These are phyloP conservation scores for Xylaria flabelliformis DNA, from an alignment of 495 filamentous ascomycete genomes.

Conservation along the genomic window DNA sequence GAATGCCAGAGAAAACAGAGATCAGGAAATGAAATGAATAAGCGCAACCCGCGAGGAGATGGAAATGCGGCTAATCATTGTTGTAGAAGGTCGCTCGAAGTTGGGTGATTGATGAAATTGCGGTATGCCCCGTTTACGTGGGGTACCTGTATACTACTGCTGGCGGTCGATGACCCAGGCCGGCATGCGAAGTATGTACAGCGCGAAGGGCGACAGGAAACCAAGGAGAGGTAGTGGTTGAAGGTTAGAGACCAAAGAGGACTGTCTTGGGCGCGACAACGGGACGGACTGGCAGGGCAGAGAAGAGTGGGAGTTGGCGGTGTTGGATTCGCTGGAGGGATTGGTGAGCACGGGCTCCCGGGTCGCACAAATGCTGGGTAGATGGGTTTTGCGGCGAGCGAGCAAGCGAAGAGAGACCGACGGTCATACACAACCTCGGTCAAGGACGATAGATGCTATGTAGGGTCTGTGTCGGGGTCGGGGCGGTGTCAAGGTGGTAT, in stretches of 20 bases:
- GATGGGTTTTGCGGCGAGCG: slow-evolving; percentile 21
- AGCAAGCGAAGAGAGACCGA: slow-evolving; percentile 10
- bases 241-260: slow-evolving; percentile 35
- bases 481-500: slow-evolving; percentile 11
- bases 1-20: slow-evolving; percentile 38
- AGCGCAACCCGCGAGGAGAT: slow-evolving; percentile 54
- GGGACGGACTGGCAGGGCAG: slow-evolving; percentile 31
- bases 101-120: slow-evolving; percentile 25
- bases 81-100: slow-evolving; percentile 41
- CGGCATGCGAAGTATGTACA: slow-evolving; percentile 22
- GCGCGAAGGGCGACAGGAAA: slow-evolving; percentile 28
- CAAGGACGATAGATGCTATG: slow-evolving; percentile 12
- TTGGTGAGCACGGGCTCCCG: slow-evolving; percentile 27
- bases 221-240: slow-evolving; percentile 18
- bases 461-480: slow-evolving; percentile 9
- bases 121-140: slow-evolving; percentile 22
- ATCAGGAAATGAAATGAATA: slow-evolving; percentile 58
- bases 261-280: slow-evolving; percentile 36
- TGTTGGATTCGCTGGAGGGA: slow-evolving; percentile 23
- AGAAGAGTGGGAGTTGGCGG: slow-evolving; percentile 10
- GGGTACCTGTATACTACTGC: slow-evolving; percentile 14
- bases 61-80: slow-evolving; percentile 58
- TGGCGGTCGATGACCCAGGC: slow-evolving; percentile 24
- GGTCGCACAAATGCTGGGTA: slow-evolving; percentile 21
- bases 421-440: not conserved